phyloP scores from a whole-genome alignment of 75 land plant species.

The Ceratopteris richardii region DNA sequence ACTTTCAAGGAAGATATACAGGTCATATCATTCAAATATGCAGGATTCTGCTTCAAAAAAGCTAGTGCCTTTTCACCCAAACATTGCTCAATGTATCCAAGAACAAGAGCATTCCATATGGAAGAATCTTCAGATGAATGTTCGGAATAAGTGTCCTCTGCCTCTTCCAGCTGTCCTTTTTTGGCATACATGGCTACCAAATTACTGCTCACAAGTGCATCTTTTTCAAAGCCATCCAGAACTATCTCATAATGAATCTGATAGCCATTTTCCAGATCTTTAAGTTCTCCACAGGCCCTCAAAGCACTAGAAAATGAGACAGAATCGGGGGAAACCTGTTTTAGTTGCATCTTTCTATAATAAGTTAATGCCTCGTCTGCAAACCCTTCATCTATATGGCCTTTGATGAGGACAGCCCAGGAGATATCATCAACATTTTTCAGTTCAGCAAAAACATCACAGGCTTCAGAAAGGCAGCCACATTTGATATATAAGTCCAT shows the following conservation, averaged over 20 bases:
- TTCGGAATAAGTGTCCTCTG: background rate
- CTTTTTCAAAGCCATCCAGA: constrained; percentile 12
- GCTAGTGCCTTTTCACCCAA: constrained; percentile 28
- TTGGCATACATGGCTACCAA: constrained; percentile 21
- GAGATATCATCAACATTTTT: constrained; percentile 31
- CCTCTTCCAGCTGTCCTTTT: constrained; percentile 13
- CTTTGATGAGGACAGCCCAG: constrained; percentile 48
- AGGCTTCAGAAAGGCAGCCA: constrained; percentile 16
- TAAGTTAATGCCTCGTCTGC: constrained; percentile 15
- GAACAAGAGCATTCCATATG: constrained; percentile 43
- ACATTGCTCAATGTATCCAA: constrained; percentile 24
- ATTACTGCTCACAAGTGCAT: constrained; percentile 14
- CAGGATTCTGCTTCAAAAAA: constrained; percentile 20
- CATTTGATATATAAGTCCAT: constrained; percentile 41
- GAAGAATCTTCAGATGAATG: background rate
- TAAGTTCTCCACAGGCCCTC: constrained; percentile 1
- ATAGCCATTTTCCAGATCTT: constrained; percentile 11
- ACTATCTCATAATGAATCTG: constrained; percentile 18
- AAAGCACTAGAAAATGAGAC: constrained; percentile 10
- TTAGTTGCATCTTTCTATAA: constrained; percentile 24
- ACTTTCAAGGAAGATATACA: constrained; percentile 23
- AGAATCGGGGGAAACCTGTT: constrained; percentile 10
- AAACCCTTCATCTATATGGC: constrained; percentile 26
- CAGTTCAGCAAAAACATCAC: constrained; percentile 26
- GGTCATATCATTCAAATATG: constrained; percentile 7